A percentile compares a stretch with the other conserved stretches of the same genome.
Evolutionary conservation across 2,329 filamentous ascomycete species (phyloP).

Genomic region (Phyllosticta citrichinensis): DNA sequence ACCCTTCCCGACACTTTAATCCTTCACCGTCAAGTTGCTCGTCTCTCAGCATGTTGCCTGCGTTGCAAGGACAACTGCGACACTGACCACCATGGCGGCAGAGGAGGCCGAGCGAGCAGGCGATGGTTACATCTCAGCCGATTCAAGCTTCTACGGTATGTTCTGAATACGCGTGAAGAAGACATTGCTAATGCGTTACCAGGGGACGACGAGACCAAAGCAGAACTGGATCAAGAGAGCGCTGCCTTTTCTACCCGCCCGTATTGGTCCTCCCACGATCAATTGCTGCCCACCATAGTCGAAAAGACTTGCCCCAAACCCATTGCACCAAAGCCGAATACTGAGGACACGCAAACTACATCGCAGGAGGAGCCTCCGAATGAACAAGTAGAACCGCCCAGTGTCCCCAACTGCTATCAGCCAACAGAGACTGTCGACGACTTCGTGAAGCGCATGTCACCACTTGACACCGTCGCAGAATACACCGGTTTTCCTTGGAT

Average conservation of each 20-base stretch:
- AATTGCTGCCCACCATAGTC: background rate
- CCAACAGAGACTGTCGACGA: conserved; percentile 51
- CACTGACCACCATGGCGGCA: background rate
- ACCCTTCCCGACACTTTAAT: background rate
- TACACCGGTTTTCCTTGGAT: conserved; percentile 53
- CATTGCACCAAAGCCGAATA: background rate
- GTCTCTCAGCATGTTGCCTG: background rate
- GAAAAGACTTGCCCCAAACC: background rate
- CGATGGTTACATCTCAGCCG: conserved; percentile 30
- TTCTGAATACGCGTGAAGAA: background rate
- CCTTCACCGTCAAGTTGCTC: background rate
- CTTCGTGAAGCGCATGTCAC: conserved; percentile 61
- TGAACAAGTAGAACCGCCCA: background rate
- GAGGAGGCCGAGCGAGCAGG: conserved; percentile 20
- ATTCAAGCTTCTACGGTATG: conserved; percentile 37
- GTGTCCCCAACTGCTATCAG: conserved; percentile 43
- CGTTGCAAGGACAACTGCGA: background rate
- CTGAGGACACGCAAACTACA: background rate
- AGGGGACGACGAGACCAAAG: conserved; percentile 12
- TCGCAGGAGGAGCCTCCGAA: background rate
- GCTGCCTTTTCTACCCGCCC: background rate
- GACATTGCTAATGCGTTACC: background rate
- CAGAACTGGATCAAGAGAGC: background rate
- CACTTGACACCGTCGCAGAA: conserved; percentile 46
- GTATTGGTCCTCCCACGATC: conserved; percentile 4